Base-by-base conservation (phyloP, 2,329 filamentous ascomycete genomes). In the Meredithiella fracta region DNA sequence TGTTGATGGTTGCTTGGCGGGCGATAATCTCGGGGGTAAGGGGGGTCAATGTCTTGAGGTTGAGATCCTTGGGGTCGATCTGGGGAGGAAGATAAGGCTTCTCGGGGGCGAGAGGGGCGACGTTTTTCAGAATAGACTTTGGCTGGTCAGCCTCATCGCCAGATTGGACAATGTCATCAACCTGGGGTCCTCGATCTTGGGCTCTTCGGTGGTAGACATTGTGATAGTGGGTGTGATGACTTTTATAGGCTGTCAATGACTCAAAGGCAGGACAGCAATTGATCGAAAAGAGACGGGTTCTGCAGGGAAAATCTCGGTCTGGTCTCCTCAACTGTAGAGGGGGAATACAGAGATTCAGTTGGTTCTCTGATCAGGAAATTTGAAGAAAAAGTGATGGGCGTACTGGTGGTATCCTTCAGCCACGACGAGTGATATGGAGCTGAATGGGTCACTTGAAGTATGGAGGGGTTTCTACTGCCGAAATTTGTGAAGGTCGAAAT, bases 1-100 rank as follows among this genome's bases (percentile, higher is more conserved):
- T 96, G 73, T 97, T 97, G 77, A 97, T 96, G 57, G 92, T 98
- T 56, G 92, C 92, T 78, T 98, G 92, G 65, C 92, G 81, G 60
- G 89, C 88, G 67, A 98, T 98, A 67, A 98, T 97, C 69, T 97
- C 91, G 62, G 90, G 89, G 15, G 91, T 94, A 64, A 96, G 75
- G 58, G 92, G 91, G 62, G 78, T 87, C 64, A 98, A 75, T 54
- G 72, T 80, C 62, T 80, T 78, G 65, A 96, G 78, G 66, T 97
- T 87, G 66, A 98, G 79, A 64, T 89, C 84, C 68, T 85, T 82
- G 65, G 92, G 88, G 63, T 98, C 86, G 62, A 92, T 94, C 75
- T 98, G 92, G 63, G 89, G 86, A 64, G 92, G 92, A 58, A 79
- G 72, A 60, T 66, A 65, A 55, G 76, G 75, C 62, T 70, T 72